These are phyloP conservation scores for Cercospora zeina DNA, from an alignment of 2,329 filamentous ascomycete species.

Conservation along the genomic window DNA sequence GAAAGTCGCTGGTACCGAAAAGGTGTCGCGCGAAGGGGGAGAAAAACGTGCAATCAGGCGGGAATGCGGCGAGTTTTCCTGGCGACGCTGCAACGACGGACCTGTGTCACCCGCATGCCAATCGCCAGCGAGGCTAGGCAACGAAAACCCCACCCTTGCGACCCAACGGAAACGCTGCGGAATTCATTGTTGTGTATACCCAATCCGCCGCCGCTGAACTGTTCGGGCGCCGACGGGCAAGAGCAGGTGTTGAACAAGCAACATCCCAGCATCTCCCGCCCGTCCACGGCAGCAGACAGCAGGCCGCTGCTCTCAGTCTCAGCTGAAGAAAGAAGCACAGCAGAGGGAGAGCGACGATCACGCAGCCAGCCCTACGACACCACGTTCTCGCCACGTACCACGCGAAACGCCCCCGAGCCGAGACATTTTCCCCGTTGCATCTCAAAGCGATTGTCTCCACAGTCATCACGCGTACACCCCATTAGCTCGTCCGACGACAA, in stretches of 20 bases:
- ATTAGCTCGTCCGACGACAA: not conserved
- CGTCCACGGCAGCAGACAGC: not conserved
- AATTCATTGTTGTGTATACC: not conserved
- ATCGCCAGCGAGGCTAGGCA: slow-evolving; percentile 1
- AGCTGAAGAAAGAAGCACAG: not conserved
- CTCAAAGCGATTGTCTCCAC: not conserved
- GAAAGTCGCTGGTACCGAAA: slow-evolving; percentile 4
- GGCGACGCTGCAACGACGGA: not conserved
- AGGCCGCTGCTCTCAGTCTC: not conserved
- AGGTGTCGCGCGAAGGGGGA: slow-evolving; percentile 4
- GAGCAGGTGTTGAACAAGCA: not conserved
- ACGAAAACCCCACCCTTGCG: not conserved
- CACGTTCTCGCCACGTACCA: not conserved
- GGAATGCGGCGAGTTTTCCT: slow-evolving; percentile 4
- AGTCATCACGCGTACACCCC: not conserved
- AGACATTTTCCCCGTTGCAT: not conserved
- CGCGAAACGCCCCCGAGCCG: not conserved
- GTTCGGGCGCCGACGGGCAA: slow-evolving; percentile 1
- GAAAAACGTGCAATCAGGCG: not conserved
- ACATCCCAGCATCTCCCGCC: slow-evolving; percentile 5
- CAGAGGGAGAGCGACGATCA: too few species aligned
- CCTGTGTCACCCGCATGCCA: not conserved
- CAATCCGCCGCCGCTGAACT: slow-evolving; percentile 2
- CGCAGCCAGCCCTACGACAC: slow-evolving; percentile 5
- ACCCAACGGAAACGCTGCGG: not conserved